These are phyloP conservation scores for Blastocystis sp. DNA, from an alignment of 352 stramenopile species.

Conservation along the genomic window DNA sequence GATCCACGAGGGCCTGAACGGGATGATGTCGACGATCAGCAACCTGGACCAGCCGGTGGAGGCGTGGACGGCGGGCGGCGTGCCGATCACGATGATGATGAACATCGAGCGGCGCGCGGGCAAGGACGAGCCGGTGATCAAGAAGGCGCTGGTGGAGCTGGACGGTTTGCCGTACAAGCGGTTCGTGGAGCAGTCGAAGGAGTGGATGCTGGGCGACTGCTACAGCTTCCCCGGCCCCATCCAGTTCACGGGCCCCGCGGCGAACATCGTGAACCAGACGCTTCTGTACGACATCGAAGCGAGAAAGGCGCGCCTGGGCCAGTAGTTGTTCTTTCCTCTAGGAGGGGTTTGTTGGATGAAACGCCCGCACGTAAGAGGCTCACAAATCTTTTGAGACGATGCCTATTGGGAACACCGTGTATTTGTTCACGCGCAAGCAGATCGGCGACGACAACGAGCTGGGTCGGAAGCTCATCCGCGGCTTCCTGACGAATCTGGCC, in stretches of 20 bases:
- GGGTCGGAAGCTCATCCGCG: conserved; percentile 38
- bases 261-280: conserved; percentile 69
- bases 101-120: conserved; percentile 59
- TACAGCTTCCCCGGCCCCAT: conserved; percentile 72
- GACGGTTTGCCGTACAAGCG: conserved; percentile 63
- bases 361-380: neutral
- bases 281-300: conserved; percentile 33
- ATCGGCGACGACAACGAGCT: conserved; percentile 54
- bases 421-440: conserved; percentile 54
- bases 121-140: conserved; percentile 41
- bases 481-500: conserved; percentile 60
- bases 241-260: conserved; percentile 74
- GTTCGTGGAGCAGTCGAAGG: conserved; percentile 29
- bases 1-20: conserved; percentile 72
- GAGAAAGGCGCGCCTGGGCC: neutral
- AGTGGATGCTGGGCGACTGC: conserved; percentile 63
- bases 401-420: conserved; percentile 57
- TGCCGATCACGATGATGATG: conserved; percentile 70
- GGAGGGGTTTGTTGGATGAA: neutral
- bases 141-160: conserved; percentile 56
- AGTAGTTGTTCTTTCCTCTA: neutral
- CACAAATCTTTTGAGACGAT: neutral
- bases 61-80: conserved; percentile 65
- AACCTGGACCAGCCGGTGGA: conserved; percentile 70
- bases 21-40: conserved; percentile 72